Percentiles rank a stretch among this genome's conserved stretches.
Evolutionary conservation across 148 eudicot species (phyloP).

Genomic region (Vaccinium corymbosum): DNA sequence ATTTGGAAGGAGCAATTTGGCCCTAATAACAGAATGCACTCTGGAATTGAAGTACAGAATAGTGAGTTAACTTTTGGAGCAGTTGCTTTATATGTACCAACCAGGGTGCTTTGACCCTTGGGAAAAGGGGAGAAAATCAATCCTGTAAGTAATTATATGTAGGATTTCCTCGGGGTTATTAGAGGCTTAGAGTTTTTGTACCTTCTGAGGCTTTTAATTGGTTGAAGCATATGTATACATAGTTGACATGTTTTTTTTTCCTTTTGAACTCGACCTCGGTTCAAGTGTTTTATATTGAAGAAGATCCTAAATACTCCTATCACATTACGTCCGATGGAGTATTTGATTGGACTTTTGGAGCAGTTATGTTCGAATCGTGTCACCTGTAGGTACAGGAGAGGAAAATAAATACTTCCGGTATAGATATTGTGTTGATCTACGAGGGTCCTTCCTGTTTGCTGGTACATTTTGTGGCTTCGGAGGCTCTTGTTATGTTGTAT

Average conservation of each 20-base stretch:
- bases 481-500: too few relatives aligned
- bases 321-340: not conserved
- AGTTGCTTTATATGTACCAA: conserved; percentile 7
- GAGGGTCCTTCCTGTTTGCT: too few relatives aligned
- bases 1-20: conserved; percentile 38
- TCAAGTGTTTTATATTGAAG: too few relatives aligned
- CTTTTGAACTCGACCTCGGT: too few relatives aligned
- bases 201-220: conserved; percentile 7
- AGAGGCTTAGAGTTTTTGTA: not conserved
- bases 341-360: not conserved
- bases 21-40: conserved; percentile 35
- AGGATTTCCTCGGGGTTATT: not conserved
- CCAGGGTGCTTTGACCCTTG: not conserved
- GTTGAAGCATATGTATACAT: not conserved
- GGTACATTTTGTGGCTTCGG: too few relatives aligned
- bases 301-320: too few relatives aligned
- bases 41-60: conserved; percentile 18
- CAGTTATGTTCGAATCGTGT: too few relatives aligned
- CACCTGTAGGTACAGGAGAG: too few relatives aligned
- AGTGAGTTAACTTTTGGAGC: conserved; percentile 8
- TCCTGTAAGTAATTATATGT: conserved; percentile 10
- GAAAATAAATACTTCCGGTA: too few relatives aligned
- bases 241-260: too few relatives aligned
- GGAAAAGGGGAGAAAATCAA: not conserved
- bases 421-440: too few relatives aligned